Conservation (phyloP, 805 yeast genomes). For the Pichia nakasei region DNA sequence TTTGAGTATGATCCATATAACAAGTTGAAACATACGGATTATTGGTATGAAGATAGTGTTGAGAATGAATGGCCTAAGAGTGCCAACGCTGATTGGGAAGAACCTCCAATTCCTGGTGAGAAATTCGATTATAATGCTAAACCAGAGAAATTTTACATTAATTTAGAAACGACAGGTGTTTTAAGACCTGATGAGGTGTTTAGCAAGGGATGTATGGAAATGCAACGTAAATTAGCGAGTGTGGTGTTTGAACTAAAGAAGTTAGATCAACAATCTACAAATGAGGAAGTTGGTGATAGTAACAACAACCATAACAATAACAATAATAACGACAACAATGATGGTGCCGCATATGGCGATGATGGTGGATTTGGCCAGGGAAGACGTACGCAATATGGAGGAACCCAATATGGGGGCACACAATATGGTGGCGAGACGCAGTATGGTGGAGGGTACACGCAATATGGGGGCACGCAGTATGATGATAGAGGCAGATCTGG, state of each 20-base stretch:
- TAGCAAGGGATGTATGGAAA: slow-evolving; percentile 68
- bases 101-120: slow-evolving; percentile 83
- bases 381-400: slow-evolving; percentile 9
- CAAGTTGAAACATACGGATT: slow-evolving; percentile 89
- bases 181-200: slow-evolving; percentile 87
- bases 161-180: slow-evolving; percentile 88
- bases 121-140: slow-evolving; percentile 76
- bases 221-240: slow-evolving; percentile 87
- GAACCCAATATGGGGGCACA: slow-evolving; percentile 7
- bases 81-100: slow-evolving; percentile 90
- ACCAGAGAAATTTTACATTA: slow-evolving; percentile 76
- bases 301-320: neutral
- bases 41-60: slow-evolving; percentile 89
- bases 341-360: slow-evolving; percentile 13
- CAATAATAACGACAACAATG: slow-evolving; percentile 8
- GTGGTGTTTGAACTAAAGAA: slow-evolving; percentile 62
- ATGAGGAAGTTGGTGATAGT: too few relatives aligned
- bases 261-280: slow-evolving; percentile 22
- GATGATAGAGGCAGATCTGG: slow-evolving; percentile 24
- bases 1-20: slow-evolving; percentile 99
- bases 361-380: neutral
- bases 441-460: slow-evolving; percentile 10
- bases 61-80: slow-evolving; percentile 91
- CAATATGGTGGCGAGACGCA: slow-evolving; percentile 11
- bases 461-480: slow-evolving; percentile 16